Conservation (phyloP, 306 rosid genomes). For the Gleditsia sinensis region DNA sequence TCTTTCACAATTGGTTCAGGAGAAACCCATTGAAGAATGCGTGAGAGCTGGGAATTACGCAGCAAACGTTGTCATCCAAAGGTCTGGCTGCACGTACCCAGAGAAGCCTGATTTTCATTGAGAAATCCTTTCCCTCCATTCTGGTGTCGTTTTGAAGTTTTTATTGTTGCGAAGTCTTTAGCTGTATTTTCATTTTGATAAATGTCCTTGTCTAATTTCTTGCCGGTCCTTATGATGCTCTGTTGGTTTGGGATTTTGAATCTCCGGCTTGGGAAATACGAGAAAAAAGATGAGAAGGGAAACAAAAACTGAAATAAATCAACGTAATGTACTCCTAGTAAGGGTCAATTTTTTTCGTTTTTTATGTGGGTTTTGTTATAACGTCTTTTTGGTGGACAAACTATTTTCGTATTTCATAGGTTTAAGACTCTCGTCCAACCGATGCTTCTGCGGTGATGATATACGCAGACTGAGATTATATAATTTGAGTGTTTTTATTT, state of each 20-base stretch:
- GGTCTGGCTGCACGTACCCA: slow-evolving; percentile 95
- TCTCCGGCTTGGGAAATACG: slow-evolving; percentile 15
- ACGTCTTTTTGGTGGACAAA: not conserved
- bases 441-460: too few species aligned
- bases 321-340: slow-evolving; percentile 6
- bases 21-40: slow-evolving; percentile 76
- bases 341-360: not conserved
- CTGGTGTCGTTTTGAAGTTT: slow-evolving; percentile 10
- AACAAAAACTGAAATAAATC: slow-evolving; percentile 27
- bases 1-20: slow-evolving; percentile 76
- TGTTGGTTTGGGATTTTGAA: slow-evolving; percentile 25
- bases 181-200: slow-evolving; percentile 8
- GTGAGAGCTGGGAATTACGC: slow-evolving; percentile 90
- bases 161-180: slow-evolving; percentile 29
- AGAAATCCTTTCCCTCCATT: slow-evolving; percentile 17
- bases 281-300: slow-evolving; percentile 9
- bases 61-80: slow-evolving; percentile 84
- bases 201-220: not conserved
- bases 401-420: not conserved
- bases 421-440: not conserved
- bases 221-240: not conserved
- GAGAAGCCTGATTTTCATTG: slow-evolving; percentile 79
- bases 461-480: too few species aligned
- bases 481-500: too few species aligned
- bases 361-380: slow-evolving; percentile 3